These are phyloP conservation scores for Calonectria pteridis DNA, from an alignment of 2,329 filamentous ascomycete species.

Conservation along the genomic window DNA sequence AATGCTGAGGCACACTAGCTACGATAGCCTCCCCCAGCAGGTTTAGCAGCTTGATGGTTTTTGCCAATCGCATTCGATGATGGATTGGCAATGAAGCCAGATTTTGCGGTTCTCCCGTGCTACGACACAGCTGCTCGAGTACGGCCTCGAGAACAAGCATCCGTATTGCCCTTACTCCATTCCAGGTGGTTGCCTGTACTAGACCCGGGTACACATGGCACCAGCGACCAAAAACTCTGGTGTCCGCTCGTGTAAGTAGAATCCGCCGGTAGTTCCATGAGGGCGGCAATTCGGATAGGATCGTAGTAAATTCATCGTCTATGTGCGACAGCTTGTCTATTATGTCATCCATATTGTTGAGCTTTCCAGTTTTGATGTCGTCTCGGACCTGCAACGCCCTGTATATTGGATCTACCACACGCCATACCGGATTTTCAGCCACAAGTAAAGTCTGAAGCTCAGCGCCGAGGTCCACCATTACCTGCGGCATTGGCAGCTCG, in stretches of 20 bases:
- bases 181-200: slow-evolving; percentile 62
- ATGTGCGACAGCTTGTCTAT: slow-evolving; percentile 53
- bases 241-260: slow-evolving; percentile 53
- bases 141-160: slow-evolving; percentile 63
- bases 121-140: slow-evolving; percentile 54
- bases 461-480: slow-evolving; percentile 60
- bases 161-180: slow-evolving; percentile 59
- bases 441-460: slow-evolving; percentile 54
- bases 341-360: slow-evolving; percentile 52
- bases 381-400: slow-evolving; percentile 61
- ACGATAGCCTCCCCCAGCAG: slow-evolving; percentile 57
- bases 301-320: slow-evolving; percentile 57
- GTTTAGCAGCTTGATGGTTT: slow-evolving; percentile 53
- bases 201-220: slow-evolving; percentile 62
- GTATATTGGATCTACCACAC: slow-evolving; percentile 59
- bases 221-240: slow-evolving; percentile 54
- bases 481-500: slow-evolving; percentile 61
- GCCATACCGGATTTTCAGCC: slow-evolving; percentile 55
- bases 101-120: slow-evolving; percentile 24
- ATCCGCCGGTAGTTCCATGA: slow-evolving; percentile 58
- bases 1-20: slow-evolving; percentile 63
- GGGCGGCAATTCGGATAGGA: slow-evolving; percentile 54
- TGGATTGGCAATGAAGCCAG: slow-evolving; percentile 44
- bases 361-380: slow-evolving; percentile 56
- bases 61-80: slow-evolving; percentile 53